These are phyloP conservation scores for Hypoxylon cercidicola DNA, from an alignment of 495 filamentous ascomycete species.

Conservation along the genomic window DNA sequence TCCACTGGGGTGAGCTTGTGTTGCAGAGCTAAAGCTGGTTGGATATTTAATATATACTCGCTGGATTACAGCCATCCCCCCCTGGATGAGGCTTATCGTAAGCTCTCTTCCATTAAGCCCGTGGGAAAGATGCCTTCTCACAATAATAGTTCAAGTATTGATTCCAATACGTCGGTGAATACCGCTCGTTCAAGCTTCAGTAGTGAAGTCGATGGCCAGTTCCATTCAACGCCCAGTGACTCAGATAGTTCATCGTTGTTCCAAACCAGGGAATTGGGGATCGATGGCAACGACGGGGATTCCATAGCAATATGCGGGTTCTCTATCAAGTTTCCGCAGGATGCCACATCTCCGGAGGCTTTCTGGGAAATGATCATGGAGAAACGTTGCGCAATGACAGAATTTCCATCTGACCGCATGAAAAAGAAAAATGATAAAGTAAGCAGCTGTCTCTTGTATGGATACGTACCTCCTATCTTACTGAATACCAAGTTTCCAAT, in stretches of 20 bases:
- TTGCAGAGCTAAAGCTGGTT: neutral
- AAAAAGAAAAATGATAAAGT: conserved; percentile 22
- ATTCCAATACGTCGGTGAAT: neutral
- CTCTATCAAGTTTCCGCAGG: conserved; percentile 43
- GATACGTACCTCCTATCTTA: conserved; percentile 4
- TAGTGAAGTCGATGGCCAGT: neutral
- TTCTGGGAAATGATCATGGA: conserved; percentile 45
- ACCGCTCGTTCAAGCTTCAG: neutral
- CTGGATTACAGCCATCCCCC: neutral
- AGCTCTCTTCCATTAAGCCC: neutral
- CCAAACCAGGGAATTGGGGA: neutral
- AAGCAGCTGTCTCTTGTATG: neutral
- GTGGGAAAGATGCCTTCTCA: neutral
- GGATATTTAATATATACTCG: neutral
- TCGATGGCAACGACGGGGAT: conserved; percentile 19
- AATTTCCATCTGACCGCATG: conserved; percentile 49
- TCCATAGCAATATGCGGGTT: conserved; percentile 35
- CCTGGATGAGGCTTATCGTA: neutral
- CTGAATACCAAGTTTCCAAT: conserved; percentile 12
- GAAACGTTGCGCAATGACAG: conserved; percentile 45
- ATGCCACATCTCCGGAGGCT: conserved; percentile 51
- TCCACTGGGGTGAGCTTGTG: neutral
- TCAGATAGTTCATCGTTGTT: neutral
- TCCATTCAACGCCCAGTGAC: neutral
- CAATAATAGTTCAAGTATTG: neutral